phyloP scores from a whole-genome alignment of 441 rosid genomes.

The Pelargonium australe region DNA sequence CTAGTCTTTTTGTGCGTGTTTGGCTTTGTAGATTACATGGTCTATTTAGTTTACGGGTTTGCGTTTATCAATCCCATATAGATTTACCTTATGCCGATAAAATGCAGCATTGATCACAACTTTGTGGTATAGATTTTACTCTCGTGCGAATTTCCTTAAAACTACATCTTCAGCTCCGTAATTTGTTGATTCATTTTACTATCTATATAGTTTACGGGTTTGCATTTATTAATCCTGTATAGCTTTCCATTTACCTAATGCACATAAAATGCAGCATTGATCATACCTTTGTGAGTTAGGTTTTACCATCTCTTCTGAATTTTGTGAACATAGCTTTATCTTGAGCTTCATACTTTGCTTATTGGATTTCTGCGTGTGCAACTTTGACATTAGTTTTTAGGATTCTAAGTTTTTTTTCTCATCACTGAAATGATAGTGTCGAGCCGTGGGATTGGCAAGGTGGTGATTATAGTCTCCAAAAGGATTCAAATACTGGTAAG shows the following conservation, averaged over 20 bases:
- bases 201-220: neutral
- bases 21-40: neutral
- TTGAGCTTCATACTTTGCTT: neutral
- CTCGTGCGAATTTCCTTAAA: too few relatives aligned
- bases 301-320: neutral
- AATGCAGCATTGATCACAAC: neutral
- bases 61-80: neutral
- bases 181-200: too few relatives aligned
- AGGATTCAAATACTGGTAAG: slow-evolving; percentile 4
- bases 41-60: neutral
- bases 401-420: neutral
- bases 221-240: neutral
- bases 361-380: neutral
- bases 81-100: neutral
- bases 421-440: neutral
- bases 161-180: too few relatives aligned
- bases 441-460: slow-evolving; percentile 7
- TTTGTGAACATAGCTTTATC: neutral
- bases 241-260: neutral
- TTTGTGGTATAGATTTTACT: too few relatives aligned
- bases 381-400: neutral
- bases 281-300: too few relatives aligned
- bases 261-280: neutral
- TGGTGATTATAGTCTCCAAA: neutral
- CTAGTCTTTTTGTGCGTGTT: neutral